phyloP scores from a whole-genome alignment of 2,329 filamentous ascomycete genomes.

The Zymoseptoria ardabiliae region DNA sequence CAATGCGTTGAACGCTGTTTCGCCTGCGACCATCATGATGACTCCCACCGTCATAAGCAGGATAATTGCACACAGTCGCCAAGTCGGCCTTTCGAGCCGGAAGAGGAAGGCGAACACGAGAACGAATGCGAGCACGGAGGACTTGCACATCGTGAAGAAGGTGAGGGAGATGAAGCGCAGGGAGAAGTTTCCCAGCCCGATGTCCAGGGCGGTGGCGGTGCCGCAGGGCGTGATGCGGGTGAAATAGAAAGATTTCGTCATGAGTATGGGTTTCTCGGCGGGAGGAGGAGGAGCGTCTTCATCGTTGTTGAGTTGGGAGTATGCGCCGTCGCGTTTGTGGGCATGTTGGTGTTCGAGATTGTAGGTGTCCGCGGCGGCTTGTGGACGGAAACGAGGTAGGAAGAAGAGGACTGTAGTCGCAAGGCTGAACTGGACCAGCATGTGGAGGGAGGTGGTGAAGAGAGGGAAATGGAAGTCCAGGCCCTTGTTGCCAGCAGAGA shows the following conservation, averaged over 20 bases:
- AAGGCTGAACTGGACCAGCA: slow-evolving; percentile 86
- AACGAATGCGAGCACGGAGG: slow-evolving; percentile 89
- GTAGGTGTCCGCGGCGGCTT: slow-evolving; percentile 6
- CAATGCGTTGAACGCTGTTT: slow-evolving; percentile 77
- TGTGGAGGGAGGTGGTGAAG: slow-evolving; percentile 91
- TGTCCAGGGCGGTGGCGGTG: slow-evolving; percentile 85
- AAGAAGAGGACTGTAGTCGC: slow-evolving; percentile 71
- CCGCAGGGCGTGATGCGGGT: slow-evolving; percentile 89
- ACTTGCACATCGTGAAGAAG: slow-evolving; percentile 99
- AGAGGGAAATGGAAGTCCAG: slow-evolving; percentile 90
- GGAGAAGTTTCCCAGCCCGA: slow-evolving; percentile 91
- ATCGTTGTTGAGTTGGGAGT: slow-evolving; percentile 3
- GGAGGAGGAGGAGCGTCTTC: slow-evolving; percentile 5
- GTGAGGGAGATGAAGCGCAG: slow-evolving; percentile 94
- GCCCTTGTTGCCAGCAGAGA: slow-evolving; percentile 59
- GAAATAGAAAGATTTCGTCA: slow-evolving; percentile 86
- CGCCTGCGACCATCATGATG: slow-evolving; percentile 96
- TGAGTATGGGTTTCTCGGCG: slow-evolving; percentile 49
- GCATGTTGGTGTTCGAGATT: background rate
- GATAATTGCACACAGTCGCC: slow-evolving; percentile 80
- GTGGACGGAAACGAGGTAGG: slow-evolving; percentile 72
- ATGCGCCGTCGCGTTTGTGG: background rate
- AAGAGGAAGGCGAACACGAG: slow-evolving; percentile 93
- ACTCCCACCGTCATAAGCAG: slow-evolving; percentile 86
- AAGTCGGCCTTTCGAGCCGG: slow-evolving; percentile 78